A percentile compares a stretch with the other conserved stretches of the same genome.
phyloP scores from a whole-genome alignment of 2,329 filamentous ascomycete species.

The Sporothrix euskadiensis region DNA sequence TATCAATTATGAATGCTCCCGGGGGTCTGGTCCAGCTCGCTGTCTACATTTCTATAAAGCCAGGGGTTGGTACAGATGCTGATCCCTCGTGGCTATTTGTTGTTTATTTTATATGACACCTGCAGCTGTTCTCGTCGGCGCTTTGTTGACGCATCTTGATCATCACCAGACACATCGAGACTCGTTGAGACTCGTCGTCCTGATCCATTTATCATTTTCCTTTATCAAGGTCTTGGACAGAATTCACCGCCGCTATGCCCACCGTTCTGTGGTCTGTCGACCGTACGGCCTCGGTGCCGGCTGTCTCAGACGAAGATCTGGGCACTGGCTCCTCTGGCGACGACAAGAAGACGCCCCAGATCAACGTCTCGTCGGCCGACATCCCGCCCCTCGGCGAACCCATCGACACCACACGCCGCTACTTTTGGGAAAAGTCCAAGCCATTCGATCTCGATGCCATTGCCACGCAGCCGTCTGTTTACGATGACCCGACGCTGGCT shows the following conservation, averaged over 20 bases:
- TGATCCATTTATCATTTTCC: not conserved
- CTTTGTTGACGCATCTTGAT: not conserved
- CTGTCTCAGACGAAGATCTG: conserved; percentile 15
- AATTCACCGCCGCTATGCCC: not conserved
- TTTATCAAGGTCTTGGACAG: not conserved
- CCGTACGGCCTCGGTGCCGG: not conserved
- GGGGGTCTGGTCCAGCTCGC: not conserved
- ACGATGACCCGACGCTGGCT: conserved; percentile 42
- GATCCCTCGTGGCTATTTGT: not conserved
- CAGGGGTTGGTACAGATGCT: not conserved
- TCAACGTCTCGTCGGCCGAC: not conserved
- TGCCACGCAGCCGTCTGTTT: conserved; percentile 43
- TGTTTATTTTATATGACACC: not conserved
- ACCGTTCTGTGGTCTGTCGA: conserved; percentile 18
- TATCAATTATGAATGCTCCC: not conserved
- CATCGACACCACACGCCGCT: conserved; percentile 35
- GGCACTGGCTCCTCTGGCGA: conserved; percentile 22
- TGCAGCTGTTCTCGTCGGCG: not conserved
- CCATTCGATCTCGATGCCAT: conserved; percentile 39
- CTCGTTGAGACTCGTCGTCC: not conserved
- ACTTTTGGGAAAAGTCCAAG: conserved; percentile 39
- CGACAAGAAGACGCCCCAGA: conserved; percentile 23
- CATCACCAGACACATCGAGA: not conserved
- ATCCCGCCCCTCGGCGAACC: conserved; percentile 38
- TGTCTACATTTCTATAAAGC: conserved; percentile 2